Conservation (phyloP, 768 basidiomycete genomes). For the Floccularia luteovirens region DNA sequence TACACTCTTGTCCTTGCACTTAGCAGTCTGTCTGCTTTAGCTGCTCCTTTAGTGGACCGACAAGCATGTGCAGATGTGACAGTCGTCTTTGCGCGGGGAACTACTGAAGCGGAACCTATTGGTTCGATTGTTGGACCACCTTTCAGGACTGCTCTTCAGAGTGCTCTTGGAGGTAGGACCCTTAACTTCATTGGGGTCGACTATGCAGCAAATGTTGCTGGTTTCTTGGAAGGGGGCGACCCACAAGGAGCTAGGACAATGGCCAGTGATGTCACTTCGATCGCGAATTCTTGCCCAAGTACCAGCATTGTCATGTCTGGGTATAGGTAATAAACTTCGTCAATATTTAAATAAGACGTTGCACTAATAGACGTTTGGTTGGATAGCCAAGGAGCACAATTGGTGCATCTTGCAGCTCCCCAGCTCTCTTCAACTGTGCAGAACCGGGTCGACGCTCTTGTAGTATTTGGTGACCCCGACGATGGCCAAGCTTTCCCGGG, state of each 20-base stretch:
- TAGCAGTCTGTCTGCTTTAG: conserved; percentile 11
- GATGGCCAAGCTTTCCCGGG: conserved; percentile 13
- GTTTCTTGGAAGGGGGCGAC: conserved; percentile 30
- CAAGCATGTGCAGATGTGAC: conserved; percentile 22
- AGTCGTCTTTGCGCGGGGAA: conserved; percentile 30
- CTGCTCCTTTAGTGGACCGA: conserved; percentile 13
- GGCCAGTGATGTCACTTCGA: conserved; percentile 20
- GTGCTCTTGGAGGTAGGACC: conserved; percentile 17
- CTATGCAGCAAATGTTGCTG: conserved; percentile 24
- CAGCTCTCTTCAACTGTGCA: conserved; percentile 4
- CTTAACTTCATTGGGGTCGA: conserved; percentile 27
- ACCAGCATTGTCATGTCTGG: conserved; percentile 25
- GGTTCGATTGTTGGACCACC: conserved; percentile 29
- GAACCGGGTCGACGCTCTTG: conserved; percentile 13
- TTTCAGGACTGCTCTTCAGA: conserved; percentile 20
- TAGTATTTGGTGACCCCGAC: conserved; percentile 17
- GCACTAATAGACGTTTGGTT: conserved; percentile 5
- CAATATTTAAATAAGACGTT: conserved; percentile 1
- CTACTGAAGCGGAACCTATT: conserved; percentile 21
- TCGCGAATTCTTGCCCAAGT: conserved; percentile 19
- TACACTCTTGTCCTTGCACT: conserved; percentile 8
- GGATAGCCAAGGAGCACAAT: conserved; percentile 23
- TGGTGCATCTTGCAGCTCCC: conserved; percentile 27
- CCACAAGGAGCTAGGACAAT: conserved; percentile 23
- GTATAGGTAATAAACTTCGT: conserved; percentile 18